Evolutionary conservation across 129 eudicot species (phyloP).

Genomic region (Flaveria brownii): DNA sequence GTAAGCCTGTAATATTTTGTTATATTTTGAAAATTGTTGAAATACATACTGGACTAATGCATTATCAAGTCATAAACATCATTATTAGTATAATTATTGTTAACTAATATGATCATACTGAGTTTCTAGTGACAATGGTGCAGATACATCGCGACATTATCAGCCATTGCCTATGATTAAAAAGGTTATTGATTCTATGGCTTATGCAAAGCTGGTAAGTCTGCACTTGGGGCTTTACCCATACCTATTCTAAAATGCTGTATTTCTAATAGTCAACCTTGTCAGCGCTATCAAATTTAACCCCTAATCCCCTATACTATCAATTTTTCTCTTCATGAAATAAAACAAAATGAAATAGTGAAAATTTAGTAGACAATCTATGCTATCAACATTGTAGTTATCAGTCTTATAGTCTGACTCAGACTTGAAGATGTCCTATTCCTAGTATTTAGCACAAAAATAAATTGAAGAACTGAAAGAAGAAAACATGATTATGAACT

Average conservation of each 20-base stretch:
- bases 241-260: neutral
- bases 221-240: neutral
- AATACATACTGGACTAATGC: neutral
- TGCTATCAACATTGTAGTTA: conserved; percentile 3
- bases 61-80: conserved; percentile 12
- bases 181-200: conserved; percentile 94
- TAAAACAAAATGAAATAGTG: neutral
- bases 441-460: neutral
- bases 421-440: conserved; percentile 13
- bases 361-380: neutral
- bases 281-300: neutral
- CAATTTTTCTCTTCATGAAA: neutral
- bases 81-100: neutral
- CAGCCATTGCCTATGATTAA: conserved; percentile 71
- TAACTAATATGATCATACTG: conserved; percentile 20
- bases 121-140: conserved; percentile 28
- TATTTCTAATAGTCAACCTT: neutral
- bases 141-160: conserved; percentile 99
- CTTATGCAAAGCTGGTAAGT: conserved; percentile 93
- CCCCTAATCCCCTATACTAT: neutral
- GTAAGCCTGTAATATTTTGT: neutral
- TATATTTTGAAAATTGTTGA: neutral
- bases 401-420: neutral
- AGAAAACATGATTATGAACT: conserved; percentile 9
- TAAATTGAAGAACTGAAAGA: conserved; percentile 3